Percentiles rank a stretch among this genome's conserved stretches.
Conservation (phyloP, 176 grass and related monocot species). For the Cymbopogon citratus region DNA sequence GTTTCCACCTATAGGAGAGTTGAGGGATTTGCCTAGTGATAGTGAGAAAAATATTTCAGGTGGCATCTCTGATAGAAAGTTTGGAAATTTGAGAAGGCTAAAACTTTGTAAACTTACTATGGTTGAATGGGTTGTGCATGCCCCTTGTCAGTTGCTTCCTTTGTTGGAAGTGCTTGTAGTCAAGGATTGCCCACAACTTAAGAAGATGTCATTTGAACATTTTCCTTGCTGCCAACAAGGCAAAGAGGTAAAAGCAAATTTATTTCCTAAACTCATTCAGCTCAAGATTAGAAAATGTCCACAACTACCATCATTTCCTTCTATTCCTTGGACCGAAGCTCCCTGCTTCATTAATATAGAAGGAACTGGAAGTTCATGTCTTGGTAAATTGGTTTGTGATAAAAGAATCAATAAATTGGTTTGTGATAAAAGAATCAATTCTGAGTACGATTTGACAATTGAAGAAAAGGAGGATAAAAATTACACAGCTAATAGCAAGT, state of each 20-base stretch:
- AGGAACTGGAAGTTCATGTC: too few relatives aligned
- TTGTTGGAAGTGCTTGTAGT: neutral
- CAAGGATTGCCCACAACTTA: neutral
- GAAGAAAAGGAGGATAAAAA: too few relatives aligned
- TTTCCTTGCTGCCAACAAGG: neutral
- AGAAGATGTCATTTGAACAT: neutral
- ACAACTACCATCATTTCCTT: neutral
- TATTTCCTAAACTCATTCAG: neutral
- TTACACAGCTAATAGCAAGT: too few relatives aligned
- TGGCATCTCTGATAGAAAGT: fast-evolving
- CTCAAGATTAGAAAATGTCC: neutral
- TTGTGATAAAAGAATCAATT: too few relatives aligned
- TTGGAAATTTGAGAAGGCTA: neutral
- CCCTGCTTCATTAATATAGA: fast-evolving
- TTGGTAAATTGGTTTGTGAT: too few relatives aligned
- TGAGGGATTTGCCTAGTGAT: neutral
- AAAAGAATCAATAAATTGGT: too few relatives aligned
- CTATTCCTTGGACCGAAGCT: neutral
- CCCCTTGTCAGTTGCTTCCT: neutral
- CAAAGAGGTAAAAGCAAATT: neutral
- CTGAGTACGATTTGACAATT: too few relatives aligned
- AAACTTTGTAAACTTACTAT: neutral
- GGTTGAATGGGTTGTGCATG: neutral
- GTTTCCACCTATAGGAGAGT: neutral
- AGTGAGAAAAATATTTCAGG: too few relatives aligned